A percentile compares a stretch with the other conserved stretches of the same genome.
phyloP scores from a whole-genome alignment of 192 early-diverging fungal species.

The Gonapodya sp. region DNA sequence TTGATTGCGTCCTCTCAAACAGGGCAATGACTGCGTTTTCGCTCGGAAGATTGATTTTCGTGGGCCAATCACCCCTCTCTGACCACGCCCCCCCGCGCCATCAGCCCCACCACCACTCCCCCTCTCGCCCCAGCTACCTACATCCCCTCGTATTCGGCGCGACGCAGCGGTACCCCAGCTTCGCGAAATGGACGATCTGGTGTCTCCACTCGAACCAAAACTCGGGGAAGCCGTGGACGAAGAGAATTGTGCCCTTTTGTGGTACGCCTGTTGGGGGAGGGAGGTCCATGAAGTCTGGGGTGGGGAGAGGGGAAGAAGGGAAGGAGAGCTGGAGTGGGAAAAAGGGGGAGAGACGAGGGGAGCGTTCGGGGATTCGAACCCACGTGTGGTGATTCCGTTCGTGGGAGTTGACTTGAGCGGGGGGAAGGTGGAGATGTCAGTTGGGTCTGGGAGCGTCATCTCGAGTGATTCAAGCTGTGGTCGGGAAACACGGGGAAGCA shows the following conservation, averaged over 20 bases:
- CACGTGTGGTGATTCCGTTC: neutral
- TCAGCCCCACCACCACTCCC: no score
- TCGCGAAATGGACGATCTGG: neutral
- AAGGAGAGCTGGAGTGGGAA: neutral
- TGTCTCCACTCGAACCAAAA: conserved; percentile 8
- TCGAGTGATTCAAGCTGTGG: no score
- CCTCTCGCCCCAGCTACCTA: no score
- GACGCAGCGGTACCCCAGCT: neutral
- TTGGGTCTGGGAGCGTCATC: neutral
- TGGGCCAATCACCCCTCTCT: no score
- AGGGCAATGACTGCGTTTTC: no score
- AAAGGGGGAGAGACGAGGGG: neutral
- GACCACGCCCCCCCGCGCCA: no score
- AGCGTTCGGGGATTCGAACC: neutral
- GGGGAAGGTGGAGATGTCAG: neutral
- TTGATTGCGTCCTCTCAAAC: no score
- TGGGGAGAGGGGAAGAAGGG: no score
- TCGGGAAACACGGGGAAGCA: no score
- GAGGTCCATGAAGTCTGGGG: neutral
- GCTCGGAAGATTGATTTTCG: no score
- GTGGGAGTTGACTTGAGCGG: neutral
- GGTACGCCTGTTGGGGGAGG: neutral
- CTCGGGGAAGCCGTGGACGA: conserved; percentile 8
- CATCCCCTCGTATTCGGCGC: conserved; percentile 3
- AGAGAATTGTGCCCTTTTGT: neutral